phyloP scores from a whole-genome alignment of 306 rosid genomes.

The Neltuma alba region DNA sequence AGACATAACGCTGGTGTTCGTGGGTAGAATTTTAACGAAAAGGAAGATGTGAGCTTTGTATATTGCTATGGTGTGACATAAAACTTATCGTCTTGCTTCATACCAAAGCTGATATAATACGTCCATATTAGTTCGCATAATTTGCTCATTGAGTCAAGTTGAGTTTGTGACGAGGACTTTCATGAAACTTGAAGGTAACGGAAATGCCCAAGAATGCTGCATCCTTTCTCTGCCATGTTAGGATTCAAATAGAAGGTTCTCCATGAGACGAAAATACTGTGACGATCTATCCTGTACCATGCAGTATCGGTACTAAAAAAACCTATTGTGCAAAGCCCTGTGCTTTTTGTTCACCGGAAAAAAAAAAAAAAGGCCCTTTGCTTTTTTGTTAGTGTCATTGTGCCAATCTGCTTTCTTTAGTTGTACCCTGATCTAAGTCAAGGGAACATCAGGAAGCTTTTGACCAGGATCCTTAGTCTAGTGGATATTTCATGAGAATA shows the following conservation, averaged over 20 bases:
- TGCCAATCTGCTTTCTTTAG: neutral
- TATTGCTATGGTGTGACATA: neutral
- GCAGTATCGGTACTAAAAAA: neutral
- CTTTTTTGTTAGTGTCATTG: neutral
- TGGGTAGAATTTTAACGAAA: conserved; percentile 2
- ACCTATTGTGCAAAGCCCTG: neutral
- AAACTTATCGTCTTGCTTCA: neutral
- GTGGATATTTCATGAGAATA: neutral
- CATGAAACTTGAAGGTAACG: neutral
- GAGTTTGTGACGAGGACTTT: neutral
- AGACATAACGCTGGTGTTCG: neutral
- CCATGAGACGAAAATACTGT: neutral
- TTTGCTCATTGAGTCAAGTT: neutral
- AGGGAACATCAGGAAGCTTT: neutral
- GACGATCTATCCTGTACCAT: neutral
- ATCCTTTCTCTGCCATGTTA: neutral
- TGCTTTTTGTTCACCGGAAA: no score
- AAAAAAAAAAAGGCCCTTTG: no score
- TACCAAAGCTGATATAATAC: neutral
- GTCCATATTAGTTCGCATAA: neutral
- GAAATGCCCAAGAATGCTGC: neutral
- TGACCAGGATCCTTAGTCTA: neutral
- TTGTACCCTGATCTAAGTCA: neutral
- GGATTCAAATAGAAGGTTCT: neutral
- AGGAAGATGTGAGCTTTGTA: neutral